Conservation (phyloP, 2,329 filamentous ascomycete species). For the Aspergillus jensenii region DNA sequence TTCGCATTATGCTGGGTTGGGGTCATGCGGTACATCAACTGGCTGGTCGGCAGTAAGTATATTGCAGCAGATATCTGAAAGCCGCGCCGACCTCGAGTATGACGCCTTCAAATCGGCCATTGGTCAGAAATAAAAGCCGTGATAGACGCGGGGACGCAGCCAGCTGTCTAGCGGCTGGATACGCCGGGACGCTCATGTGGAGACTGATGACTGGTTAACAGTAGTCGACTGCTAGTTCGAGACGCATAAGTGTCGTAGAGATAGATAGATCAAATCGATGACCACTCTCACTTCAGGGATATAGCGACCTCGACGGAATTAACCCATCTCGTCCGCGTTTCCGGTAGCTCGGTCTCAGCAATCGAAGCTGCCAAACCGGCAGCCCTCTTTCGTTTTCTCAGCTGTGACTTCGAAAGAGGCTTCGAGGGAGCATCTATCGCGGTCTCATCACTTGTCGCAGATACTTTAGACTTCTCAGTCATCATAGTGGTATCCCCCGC, state of each 20-base stretch:
- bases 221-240: not conserved
- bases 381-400: conserved; percentile 32
- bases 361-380: conserved; percentile 21
- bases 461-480: not conserved
- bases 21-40: too few relatives aligned
- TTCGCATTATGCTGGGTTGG: too few relatives aligned
- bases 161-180: too few relatives aligned
- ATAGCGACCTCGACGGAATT: conserved; percentile 49
- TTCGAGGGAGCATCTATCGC: not conserved
- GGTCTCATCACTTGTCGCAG: not conserved
- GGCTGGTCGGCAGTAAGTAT: too few relatives aligned
- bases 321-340: conserved; percentile 47
- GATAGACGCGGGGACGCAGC: too few relatives aligned
- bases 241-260: not conserved
- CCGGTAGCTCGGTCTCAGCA: conserved; percentile 41
- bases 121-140: too few relatives aligned
- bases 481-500: conserved; percentile 4
- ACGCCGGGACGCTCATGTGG: too few relatives aligned
- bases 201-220: not conserved
- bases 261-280: not conserved
- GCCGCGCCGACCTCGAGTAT: too few relatives aligned
- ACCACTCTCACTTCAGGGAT: conserved; percentile 36
- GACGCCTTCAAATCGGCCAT: too few relatives aligned
- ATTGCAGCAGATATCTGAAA: too few relatives aligned
- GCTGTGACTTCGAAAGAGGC: conserved; percentile 18